Evolutionary conservation across 2,329 filamentous ascomycete species (phyloP), one percentile per base, ranked within the genome.

Genomic region (Nigrospora osmanthi): DNA sequence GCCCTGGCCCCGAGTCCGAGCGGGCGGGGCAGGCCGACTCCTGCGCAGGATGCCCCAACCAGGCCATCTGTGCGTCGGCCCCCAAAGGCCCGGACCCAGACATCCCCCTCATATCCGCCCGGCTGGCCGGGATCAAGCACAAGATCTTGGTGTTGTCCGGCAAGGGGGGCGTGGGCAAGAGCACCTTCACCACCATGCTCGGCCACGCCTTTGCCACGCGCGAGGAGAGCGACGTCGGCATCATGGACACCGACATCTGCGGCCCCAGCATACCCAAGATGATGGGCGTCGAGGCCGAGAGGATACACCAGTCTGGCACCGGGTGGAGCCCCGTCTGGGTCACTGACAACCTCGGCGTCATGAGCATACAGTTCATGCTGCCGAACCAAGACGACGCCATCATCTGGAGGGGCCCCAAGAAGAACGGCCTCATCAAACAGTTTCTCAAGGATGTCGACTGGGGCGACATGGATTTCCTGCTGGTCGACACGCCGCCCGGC

Each of bases 171-270:
- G 93, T 98, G 1, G 93, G 93, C 9, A 98, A 98, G 69, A 93
- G 86, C 54, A 97, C 93, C 0, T 95, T 97, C 60, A 91, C 87
- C 3, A 85, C 83, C 2, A 80, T 97, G 56, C 80, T 97, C 15
- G 86, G 87, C 2, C 89, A 95, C 61, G 90, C 87, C 2, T 94
- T 98, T 57, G 88, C 93, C 1, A 79, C 80, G 13, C 88, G 94
- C 63, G 81, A 84, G 0, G 80, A 84, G 38, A 84, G 73, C 46
- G 88, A 81, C 1, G 87, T 98, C 28, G 93, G 91, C 16, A 84
- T 98, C 55, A 96, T 97, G 89, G 93, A 98, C 66, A 94, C 93
- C 7, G 93, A 98, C 65, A 95, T 98, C 50, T 96, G 89, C 67
- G 93, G 93, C 0, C 93, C 93, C 1, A 89, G 83, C 52, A 96